Evolutionary conservation across 2,329 filamentous ascomycete species (phyloP).

Genomic region (Ophiostoma perfectum): DNA sequence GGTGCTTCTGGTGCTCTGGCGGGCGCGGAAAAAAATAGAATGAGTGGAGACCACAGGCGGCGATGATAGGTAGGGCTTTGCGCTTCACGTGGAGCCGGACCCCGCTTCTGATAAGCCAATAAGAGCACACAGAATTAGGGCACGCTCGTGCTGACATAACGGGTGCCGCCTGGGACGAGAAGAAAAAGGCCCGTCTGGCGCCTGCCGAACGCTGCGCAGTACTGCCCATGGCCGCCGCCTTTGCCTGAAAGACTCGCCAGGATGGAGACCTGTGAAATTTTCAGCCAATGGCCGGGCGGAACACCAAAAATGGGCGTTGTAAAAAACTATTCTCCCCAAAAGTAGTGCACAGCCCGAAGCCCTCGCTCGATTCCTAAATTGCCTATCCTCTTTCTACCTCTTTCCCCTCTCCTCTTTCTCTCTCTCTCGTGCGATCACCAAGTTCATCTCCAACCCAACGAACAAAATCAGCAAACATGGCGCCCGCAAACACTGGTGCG

Average conservation of each 20-base stretch:
- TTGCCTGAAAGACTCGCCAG: not conserved
- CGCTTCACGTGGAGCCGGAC: not conserved
- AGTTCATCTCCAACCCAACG: constrained; percentile 30
- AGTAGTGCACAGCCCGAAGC: constrained; percentile 9
- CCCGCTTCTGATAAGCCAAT: not conserved
- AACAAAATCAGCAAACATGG: constrained; percentile 38
- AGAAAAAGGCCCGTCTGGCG: not conserved
- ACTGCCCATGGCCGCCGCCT: constrained; percentile 8
- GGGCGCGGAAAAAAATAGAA: constrained; percentile 28
- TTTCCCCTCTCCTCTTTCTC: constrained; percentile 19
- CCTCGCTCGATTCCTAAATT: constrained; percentile 6
- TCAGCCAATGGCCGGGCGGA: not conserved
- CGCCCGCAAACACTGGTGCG: constrained; percentile 54
- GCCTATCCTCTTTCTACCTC: constrained; percentile 14
- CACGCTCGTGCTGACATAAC: not conserved
- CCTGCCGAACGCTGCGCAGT: not conserved
- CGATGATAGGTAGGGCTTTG: not conserved
- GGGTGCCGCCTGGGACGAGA: not conserved
- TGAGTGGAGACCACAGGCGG: not conserved
- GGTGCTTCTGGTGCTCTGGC: not conserved
- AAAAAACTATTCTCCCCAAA: constrained; percentile 14
- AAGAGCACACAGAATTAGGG: not conserved
- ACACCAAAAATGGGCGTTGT: constrained; percentile 12
- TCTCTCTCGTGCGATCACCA: constrained; percentile 23
- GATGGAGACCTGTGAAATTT: not conserved